Base-by-base conservation (phyloP, 2,329 filamentous ascomycete genomes). In the Didymella segeticola region DNA sequence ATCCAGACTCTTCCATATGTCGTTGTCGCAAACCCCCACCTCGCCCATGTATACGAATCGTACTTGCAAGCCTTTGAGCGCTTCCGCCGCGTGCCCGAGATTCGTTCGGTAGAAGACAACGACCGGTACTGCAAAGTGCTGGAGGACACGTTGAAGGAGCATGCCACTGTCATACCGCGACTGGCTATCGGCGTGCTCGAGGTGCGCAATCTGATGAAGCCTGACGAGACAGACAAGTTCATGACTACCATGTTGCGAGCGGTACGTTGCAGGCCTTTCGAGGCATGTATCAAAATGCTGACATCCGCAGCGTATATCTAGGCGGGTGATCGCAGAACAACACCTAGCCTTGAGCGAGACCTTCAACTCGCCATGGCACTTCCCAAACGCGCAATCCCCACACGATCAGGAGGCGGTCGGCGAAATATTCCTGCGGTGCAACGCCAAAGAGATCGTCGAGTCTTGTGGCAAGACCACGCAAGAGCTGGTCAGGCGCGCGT, bases 61-160 rank as follows among this genome's bases (percentile, higher is more conserved):
- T 99, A 99, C 80, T 96, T 97, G 77, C 87, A 88, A 62, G 93
- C 95, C n/a, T 99, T 99, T 67, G 95, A 99, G 72, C 87, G 82
- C 47, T 89, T 98, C 60, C 89, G 95, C 41, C 89, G 89, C 62
- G 81, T 97, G 33, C 87, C 88, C 43, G 91, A 96, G 70, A 87
- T 99, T 64, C 88, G 89, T 67, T 89, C 86, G 0, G 78, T 96
- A 29, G 89, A 96, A 26, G 93, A 98, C 67, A 99, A 99, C 72
- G 92, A 97, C 62, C 80, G 76, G 36, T 89, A 96, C 65, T 99
- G 95, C 79, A 84, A 89, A 48, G 80, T 91, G 52, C 87, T 99
- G 54, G 85, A 88, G 54, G 81, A 86, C 52, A 96, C 89, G 59
- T 82, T 99, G 56, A 88, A 88, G 69, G 90, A 96, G 60, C 95